Evolutionary conservation across 352 stramenopile species (phyloP), one percentile per base, ranked within the genome.

Genomic region (Thalassiosira livingstoniorum): DNA sequence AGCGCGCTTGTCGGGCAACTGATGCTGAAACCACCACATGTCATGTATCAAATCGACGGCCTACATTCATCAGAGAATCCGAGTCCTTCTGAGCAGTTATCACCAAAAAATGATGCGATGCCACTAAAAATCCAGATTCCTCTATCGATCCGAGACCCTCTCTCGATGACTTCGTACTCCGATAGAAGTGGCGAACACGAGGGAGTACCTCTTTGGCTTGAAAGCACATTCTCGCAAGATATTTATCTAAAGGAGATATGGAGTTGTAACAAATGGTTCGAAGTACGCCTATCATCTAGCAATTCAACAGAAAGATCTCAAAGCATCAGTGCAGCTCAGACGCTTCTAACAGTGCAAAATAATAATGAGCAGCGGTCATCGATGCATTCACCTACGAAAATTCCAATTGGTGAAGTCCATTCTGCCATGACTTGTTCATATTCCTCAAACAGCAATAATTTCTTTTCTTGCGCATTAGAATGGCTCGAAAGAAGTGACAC

Each of bases 391-490:
- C 23, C 70, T 43, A 72, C 80, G 66, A 39, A 72, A 39, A 34
- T 81, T 32, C 67, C 45, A 42, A 62, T 87, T 23, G 75, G 81
- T 21, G 58, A 75, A 23, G 69, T 83, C 53, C 45, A 80, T 55
- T 70, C 63, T 37, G 45, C 61, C 2, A 51, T 86, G 25, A 67
- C 74, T n/a, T 89, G 83, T 39, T 81, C 72, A 7, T 55, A 83
- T 39, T 61, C 60, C 13, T 72, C 61, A 27, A 61, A 64, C 21
- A 65, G 78, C 31, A 83, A 57, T 18, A 86, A 70, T 51, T 95
- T 92, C 75, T 94, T 88, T 74, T 63, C 85, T 37, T 95, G 91
- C 78, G 88, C 83, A 32, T 72, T 93, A 10, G 86, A 85, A 72
- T 95, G 87, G 89, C 77, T 95, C 18, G 63, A 86, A 51, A 75